These are phyloP conservation scores for Diaporthe citri DNA, from an alignment of 2,329 filamentous ascomycete species.

Conservation along the genomic window DNA sequence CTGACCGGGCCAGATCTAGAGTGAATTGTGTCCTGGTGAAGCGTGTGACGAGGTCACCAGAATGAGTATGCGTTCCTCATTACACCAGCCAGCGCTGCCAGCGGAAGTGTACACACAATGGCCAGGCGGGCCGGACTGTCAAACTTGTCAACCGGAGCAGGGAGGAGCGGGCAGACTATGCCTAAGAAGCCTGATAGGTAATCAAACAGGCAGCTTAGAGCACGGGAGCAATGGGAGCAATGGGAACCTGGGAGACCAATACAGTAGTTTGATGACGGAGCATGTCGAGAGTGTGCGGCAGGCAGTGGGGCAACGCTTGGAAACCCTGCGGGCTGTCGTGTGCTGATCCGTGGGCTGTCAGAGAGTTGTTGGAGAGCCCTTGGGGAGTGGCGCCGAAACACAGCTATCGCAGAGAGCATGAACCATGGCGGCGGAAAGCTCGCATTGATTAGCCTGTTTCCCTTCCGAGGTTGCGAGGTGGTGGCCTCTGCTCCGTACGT, in stretches of 20 bases:
- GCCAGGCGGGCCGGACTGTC: not conserved
- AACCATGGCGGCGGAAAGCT: slow-evolving; percentile 17
- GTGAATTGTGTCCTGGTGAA: not conserved
- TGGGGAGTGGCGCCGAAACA: slow-evolving; percentile 10
- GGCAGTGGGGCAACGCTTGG: not conserved
- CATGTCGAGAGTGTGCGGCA: not conserved
- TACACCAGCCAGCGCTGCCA: not conserved
- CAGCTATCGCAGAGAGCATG: slow-evolving; percentile 3
- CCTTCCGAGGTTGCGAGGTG: not conserved
- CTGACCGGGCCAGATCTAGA: not conserved
- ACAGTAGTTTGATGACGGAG: not conserved
- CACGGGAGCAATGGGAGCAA: not conserved
- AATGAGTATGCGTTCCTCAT: not conserved
- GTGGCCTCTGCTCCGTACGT: not conserved
- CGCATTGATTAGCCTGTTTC: slow-evolving; percentile 20
- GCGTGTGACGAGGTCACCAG: not conserved
- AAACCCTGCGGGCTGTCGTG: not conserved
- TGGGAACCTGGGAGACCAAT: not conserved
- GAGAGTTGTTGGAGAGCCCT: not conserved
- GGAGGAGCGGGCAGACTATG: not conserved
- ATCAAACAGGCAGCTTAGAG: not conserved
- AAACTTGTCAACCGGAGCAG: not conserved
- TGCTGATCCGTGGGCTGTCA: not conserved
- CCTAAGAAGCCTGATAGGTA: not conserved
- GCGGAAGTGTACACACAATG: not conserved